Percentiles rank a stretch among this genome's conserved stretches.
Evolutionary conservation across 345 rosid species (phyloP).

Genomic region (Citrus glauca): DNA sequence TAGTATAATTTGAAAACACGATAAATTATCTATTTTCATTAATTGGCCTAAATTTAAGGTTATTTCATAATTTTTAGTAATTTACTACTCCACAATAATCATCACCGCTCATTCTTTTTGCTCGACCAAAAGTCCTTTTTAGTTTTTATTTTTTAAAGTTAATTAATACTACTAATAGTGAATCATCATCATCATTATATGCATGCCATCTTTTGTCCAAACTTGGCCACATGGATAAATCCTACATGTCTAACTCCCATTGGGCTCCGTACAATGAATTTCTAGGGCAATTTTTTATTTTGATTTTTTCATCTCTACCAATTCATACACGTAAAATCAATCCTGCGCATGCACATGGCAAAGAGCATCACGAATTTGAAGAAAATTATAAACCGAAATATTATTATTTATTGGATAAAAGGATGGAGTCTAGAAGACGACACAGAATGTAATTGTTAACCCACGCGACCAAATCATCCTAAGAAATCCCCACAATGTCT

Average conservation of each 20-base stretch:
- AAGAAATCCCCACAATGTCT: slow-evolving; percentile 10
- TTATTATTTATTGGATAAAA: not conserved
- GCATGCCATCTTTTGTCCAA: slow-evolving; percentile 8
- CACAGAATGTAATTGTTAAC: not conserved
- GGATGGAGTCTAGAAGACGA: not conserved
- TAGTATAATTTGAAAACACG: no score
- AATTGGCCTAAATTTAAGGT: no score
- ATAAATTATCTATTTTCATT: no score
- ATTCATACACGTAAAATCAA: slow-evolving; percentile 7
- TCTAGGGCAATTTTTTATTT: not conserved
- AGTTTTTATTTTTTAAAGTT: not conserved
- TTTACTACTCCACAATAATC: slow-evolving; percentile 14
- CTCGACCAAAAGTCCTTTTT: not conserved
- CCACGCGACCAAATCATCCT: slow-evolving; percentile 28
- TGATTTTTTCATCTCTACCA: not conserved
- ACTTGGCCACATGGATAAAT: slow-evolving; percentile 9
- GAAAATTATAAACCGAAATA: no score
- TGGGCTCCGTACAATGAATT: not conserved
- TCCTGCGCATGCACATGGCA: slow-evolving; percentile 4
- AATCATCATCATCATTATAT: slow-evolving; percentile 4
- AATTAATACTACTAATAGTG: not conserved
- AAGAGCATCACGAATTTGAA: not conserved
- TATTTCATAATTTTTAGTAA: slow-evolving; percentile 12
- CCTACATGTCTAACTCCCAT: not conserved
- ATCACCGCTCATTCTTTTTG: slow-evolving; percentile 19